Base-by-base conservation (phyloP, 805 yeast species). In the Babjeviella inositovora region DNA sequence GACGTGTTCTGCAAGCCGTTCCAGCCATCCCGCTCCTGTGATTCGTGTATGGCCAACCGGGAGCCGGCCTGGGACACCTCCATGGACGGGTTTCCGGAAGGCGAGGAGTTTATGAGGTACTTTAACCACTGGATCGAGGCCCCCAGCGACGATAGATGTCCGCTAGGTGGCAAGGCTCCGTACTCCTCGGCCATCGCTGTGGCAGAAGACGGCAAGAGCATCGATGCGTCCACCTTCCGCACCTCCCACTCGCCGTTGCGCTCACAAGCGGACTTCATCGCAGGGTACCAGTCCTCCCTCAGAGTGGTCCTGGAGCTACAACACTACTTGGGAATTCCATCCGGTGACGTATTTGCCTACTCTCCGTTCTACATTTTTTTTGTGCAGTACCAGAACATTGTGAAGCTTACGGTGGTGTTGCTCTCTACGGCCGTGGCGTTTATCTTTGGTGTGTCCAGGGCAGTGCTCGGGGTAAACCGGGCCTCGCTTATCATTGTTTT, bases 121-220 rank as follows among this genome's bases (percentile, higher is more conserved):
- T 74, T 84, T 40, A 45, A 64, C 12, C 66, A 75, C 19, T 87
- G 98, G 98, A 79, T 87, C 13, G 57, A 68, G 18, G 50, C 81
- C 2, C 79, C 81, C 13, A 70, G 70, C 2, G 77, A 93, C 27
- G 90, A 79, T 37, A 81, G 87, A 3, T 87, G 98, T 45, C 95
- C 97, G 2, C 51, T 87, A 14, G 97, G 94, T 4, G 98, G 98
- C 2, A 77, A 79, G 38, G 96, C 96, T 0, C 93, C 96, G 1
- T 87, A 87, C 41, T 59, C 77, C 2, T 47, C 56, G 5, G 56
- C 84, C 1, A 50, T 81, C 7, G 48, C 59, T 2, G 48, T 57
- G 14, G 55, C 57, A 27, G 47, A 48, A 15, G 47, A 50, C 1
- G 33, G 45, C 1, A 44, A 43, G 2, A 30, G 34, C 2, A 58